Percentiles rank a stretch among this genome's conserved stretches.
These are phyloP conservation scores for Solanum boliviense DNA, from an alignment of 257 asterid genomes.

Conservation along the genomic window DNA sequence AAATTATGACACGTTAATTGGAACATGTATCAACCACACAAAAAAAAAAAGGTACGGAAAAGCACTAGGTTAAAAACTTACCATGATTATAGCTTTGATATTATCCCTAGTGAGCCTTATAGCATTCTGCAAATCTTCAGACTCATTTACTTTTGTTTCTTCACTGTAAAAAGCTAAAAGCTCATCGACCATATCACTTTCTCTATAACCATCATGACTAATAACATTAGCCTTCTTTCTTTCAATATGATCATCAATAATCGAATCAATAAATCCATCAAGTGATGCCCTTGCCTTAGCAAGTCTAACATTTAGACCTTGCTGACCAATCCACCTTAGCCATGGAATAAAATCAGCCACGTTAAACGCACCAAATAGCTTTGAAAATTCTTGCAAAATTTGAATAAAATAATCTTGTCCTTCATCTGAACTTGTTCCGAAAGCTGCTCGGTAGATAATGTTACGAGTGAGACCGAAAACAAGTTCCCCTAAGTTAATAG, in stretches of 20 bases:
- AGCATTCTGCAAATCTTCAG: constrained; percentile 63
- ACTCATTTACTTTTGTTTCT: constrained; percentile 25
- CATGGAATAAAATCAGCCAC: constrained; percentile 69
- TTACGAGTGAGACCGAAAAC: constrained; percentile 67
- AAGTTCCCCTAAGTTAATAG: constrained; percentile 64
- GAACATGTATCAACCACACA: not conserved
- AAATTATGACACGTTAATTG: not conserved
- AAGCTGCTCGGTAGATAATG: constrained; percentile 72
- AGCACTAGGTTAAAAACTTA: constrained; percentile 6
- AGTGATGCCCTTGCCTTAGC: constrained; percentile 50
- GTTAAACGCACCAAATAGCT: constrained; percentile 72
- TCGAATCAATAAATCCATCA: constrained; percentile 63
- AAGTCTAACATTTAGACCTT: constrained; percentile 39
- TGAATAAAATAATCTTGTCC: constrained; percentile 63
- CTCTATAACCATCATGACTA: constrained; percentile 2
- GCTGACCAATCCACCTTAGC: constrained; percentile 59
- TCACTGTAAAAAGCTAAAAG: constrained; percentile 62
- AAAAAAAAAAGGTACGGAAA: not conserved
- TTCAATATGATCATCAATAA: constrained; percentile 63
- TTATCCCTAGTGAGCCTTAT: constrained; percentile 54
- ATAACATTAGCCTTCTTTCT: constrained; percentile 12
- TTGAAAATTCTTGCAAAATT: constrained; percentile 71
- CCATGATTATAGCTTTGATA: constrained; percentile 91
- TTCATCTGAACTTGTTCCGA: constrained; percentile 55
- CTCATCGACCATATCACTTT: constrained; percentile 89